phyloP scores from a whole-genome alignment of 2,329 filamentous ascomycete genomes.

The Colletotrichum zoysiae region DNA sequence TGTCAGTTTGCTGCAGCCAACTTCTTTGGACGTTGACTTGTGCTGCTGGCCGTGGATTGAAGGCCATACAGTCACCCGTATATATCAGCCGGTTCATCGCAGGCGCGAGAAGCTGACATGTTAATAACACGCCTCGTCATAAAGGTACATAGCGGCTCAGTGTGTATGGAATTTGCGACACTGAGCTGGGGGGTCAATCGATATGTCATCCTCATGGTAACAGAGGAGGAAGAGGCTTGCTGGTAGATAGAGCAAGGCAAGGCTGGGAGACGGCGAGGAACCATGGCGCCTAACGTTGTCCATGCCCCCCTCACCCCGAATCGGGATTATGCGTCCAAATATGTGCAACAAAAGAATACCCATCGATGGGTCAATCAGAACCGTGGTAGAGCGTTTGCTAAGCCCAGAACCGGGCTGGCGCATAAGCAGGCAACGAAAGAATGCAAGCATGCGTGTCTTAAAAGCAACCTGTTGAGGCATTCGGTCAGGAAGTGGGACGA shows the following conservation, averaged over 20 bases:
- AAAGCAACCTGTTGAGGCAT: slow-evolving; percentile 14
- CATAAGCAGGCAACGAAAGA: neutral
- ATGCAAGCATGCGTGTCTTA: neutral
- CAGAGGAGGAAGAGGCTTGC: neutral
- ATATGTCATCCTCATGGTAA: neutral
- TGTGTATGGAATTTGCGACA: neutral
- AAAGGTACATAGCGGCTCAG: slow-evolving; percentile 3
- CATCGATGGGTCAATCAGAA: neutral
- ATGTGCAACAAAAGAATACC: neutral
- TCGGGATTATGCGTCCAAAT: neutral
- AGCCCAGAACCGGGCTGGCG: neutral
- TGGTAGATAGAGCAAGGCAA: neutral
- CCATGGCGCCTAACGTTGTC: neutral
- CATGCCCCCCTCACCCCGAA: too few species aligned
- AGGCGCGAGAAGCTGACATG: neutral
- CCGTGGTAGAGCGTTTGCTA: neutral
- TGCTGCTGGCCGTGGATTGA: neutral
- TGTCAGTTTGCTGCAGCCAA: neutral
- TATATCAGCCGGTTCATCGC: neutral
- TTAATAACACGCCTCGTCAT: neutral
- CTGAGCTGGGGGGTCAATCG: neutral
- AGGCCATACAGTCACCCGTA: neutral
- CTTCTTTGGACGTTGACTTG: neutral
- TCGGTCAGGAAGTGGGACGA: slow-evolving; percentile 10
- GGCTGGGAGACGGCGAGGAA: neutral